phyloP scores from a whole-genome alignment of 805 yeast genomes.

The Nakazawaea sp. region DNA sequence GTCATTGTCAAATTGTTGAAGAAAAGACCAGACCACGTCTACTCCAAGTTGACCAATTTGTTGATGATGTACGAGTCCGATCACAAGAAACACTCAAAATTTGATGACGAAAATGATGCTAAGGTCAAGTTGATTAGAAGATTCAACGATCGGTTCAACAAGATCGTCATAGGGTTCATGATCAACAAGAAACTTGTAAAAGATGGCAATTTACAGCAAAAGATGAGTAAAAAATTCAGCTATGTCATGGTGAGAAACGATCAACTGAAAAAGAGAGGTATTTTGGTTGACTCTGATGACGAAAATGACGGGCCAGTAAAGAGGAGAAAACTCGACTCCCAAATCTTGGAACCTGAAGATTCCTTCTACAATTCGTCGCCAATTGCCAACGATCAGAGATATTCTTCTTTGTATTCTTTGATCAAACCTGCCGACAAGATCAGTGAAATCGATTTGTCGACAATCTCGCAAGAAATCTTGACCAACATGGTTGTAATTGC shows the following conservation, averaged over 20 bases:
- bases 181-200: constrained; percentile 26
- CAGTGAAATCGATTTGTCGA: constrained; percentile 59
- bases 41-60: constrained; percentile 46
- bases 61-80: constrained; percentile 57
- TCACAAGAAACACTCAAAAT: constrained; percentile 46
- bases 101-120: constrained; percentile 26
- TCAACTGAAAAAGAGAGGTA: constrained; percentile 22
- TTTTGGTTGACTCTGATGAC: constrained; percentile 31
- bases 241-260: constrained; percentile 22
- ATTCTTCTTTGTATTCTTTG: constrained; percentile 61
- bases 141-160: constrained; percentile 29
- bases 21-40: constrained; percentile 54
- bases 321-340: constrained; percentile 17
- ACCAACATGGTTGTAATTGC: constrained; percentile 63
- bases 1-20: constrained; percentile 57
- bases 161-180: constrained; percentile 23
- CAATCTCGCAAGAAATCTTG: constrained; percentile 58
- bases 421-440: constrained; percentile 55
- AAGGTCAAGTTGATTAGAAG: constrained; percentile 23
- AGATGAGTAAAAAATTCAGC: constrained; percentile 26
- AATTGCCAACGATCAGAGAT: constrained; percentile 35
- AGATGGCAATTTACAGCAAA: constrained; percentile 21
- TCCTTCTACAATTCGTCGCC: constrained; percentile 23
- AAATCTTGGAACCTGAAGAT: constrained; percentile 13
- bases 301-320: constrained; percentile 27